Conservation (phyloP, 805 yeast species). For the Pichia californica region DNA sequence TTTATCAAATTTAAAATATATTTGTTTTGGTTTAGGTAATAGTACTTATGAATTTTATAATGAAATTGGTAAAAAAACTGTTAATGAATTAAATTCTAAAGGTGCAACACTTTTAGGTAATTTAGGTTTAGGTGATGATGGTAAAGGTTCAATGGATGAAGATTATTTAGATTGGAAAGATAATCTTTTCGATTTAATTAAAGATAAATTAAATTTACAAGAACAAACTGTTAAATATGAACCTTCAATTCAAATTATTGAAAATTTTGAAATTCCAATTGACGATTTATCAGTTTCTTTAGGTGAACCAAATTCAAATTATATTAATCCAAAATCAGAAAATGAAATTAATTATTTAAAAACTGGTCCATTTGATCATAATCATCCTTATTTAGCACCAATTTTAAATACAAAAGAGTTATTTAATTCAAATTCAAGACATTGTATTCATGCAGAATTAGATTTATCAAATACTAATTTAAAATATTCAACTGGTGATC, state of each 20-base stretch:
- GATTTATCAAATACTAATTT: slow-evolving; percentile 71
- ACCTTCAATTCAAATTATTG: slow-evolving; percentile 50
- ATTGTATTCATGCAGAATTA: slow-evolving; percentile 86
- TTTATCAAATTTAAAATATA: slow-evolving; percentile 54
- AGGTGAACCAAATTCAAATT: slow-evolving; percentile 76
- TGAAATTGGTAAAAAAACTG: slow-evolving; percentile 63
- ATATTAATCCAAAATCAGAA: slow-evolving; percentile 34
- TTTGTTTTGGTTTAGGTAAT: slow-evolving; percentile 90
- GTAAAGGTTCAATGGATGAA: slow-evolving; percentile 90
- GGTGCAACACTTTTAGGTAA: slow-evolving; percentile 71
- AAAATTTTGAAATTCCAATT: slow-evolving; percentile 28
- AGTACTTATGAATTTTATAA: slow-evolving; percentile 90
- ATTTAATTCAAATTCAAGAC: slow-evolving; percentile 54
- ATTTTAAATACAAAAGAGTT: slow-evolving; percentile 59
- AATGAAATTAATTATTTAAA: slow-evolving; percentile 29
- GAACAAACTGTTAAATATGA: slow-evolving; percentile 79
- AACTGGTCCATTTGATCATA: slow-evolving; percentile 71
- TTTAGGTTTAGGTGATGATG: slow-evolving; percentile 94
- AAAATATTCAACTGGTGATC: slow-evolving; percentile 92
- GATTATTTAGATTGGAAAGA: slow-evolving; percentile 95
- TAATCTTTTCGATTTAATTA: slow-evolving; percentile 55
- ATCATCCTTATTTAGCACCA: slow-evolving; percentile 79
- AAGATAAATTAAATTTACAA: slow-evolving; percentile 55
- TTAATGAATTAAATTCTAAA: slow-evolving; percentile 45
- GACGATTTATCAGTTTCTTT: slow-evolving; percentile 40